Percentiles rank a stretch among this genome's conserved stretches.
Evolutionary conservation across 108 stramenopile genomes (phyloP).

Genomic region (Nitzschia sp.): DNA sequence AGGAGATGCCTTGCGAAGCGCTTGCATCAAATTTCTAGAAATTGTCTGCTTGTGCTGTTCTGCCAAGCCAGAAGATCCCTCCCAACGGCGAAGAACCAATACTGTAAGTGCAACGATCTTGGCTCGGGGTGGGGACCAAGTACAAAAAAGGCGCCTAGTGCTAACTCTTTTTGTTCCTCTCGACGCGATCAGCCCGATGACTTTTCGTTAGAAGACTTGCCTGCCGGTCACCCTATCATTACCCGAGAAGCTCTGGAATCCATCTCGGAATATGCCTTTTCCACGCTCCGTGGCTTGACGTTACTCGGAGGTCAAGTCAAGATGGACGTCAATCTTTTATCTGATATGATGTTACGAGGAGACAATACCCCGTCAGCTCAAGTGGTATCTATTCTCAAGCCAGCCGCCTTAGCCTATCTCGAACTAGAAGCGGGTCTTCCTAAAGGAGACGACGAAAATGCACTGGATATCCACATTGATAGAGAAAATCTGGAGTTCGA

Average conservation of each 20-base stretch:
- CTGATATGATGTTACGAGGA: slow-evolving; percentile 55
- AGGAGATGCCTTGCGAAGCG: slow-evolving; percentile 68
- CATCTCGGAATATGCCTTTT: slow-evolving; percentile 87
- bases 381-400: slow-evolving; percentile 78
- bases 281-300: slow-evolving; percentile 72
- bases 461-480: slow-evolving; percentile 41
- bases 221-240: slow-evolving; percentile 88
- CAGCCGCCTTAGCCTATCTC: slow-evolving; percentile 79
- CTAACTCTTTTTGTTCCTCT: too few relatives aligned
- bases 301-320: slow-evolving; percentile 83
- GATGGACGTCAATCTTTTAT: slow-evolving; percentile 71
- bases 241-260: slow-evolving; percentile 83
- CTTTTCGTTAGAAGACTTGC: slow-evolving; percentile 86
- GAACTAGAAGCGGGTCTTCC: slow-evolving; percentile 75
- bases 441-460: slow-evolving; percentile 26
- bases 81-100: slow-evolving; percentile 39
- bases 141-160: too few relatives aligned
- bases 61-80: slow-evolving; percentile 57
- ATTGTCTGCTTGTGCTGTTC: slow-evolving; percentile 86
- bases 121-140: too few relatives aligned
- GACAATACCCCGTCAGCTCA: slow-evolving; percentile 56
- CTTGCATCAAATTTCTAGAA: slow-evolving; percentile 89
- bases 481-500: slow-evolving; percentile 68
- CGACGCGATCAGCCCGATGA: slow-evolving; percentile 51
- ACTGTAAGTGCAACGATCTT: slow-evolving; percentile 25